Base-by-base conservation (phyloP, 352 stramenopile genomes). In the Globisporangium canariense region DNA sequence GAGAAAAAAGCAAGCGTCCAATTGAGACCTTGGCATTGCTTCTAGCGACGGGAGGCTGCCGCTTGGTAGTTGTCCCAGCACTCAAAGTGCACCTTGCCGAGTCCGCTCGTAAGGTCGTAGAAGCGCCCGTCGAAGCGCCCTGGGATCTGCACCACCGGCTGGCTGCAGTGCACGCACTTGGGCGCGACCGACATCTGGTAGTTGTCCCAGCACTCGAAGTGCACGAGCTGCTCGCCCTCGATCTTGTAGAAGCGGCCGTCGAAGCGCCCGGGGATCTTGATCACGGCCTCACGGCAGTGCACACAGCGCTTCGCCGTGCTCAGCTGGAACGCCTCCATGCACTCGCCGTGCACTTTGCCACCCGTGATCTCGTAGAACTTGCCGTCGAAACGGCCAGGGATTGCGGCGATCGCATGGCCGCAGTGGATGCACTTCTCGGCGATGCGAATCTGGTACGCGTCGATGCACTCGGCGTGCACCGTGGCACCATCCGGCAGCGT, bases 231-330 rank as follows among this genome's bases (percentile, higher is more conserved):
- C 7, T 82, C 78, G 7, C 67, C 73, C 41, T 88, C 74, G 57
- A 93, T 89, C 69, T 94, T 91, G 74, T 94, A 94, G 57, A 94
- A 94, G n/a, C 82, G 80, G 14, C 86, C 86, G 57, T 93, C 83
- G 47, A 93, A 94, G 53, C 71, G 81, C 3, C 80, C 79, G 0
- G 81, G 64, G 41, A 93, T 67, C 68, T 91, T 88, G 38, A 90
- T 71, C 49, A 95, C 84, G 14, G 81, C 71, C 22, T 91, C 78
- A 32, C 61, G 70, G 55, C 86, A 95, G 49, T 93, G 81, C 60
- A 84, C 73, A 59, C 86, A 95, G 54, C 73, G 73, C 62, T 91
- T 84, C 28, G 86, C 86, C 28, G 79, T 95, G 49, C 77, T 76
- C 59, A 90, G 61, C 43, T 91, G 78, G 65, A 82, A 88, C 13